Evolutionary conservation across 768 basidiomycete genomes (phyloP).

Genomic region (Podaxis sp.): DNA sequence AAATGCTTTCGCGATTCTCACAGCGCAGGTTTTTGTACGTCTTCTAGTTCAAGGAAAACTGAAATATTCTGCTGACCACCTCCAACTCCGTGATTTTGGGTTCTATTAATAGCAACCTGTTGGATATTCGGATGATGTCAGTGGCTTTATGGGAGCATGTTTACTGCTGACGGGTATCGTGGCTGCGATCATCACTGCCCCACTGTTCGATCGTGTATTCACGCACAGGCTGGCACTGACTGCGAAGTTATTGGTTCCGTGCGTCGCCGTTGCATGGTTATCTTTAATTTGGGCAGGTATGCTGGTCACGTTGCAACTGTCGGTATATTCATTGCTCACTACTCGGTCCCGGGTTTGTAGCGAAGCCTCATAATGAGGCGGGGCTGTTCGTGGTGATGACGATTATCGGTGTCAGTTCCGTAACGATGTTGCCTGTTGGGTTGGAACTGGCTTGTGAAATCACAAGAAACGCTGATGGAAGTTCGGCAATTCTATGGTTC

Average conservation of each 20-base stretch:
- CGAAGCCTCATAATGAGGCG: constrained; percentile 54
- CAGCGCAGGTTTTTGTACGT: constrained; percentile 64
- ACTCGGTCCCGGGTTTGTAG: constrained; percentile 26
- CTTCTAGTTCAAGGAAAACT: background rate
- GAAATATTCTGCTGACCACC: background rate
- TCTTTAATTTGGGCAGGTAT: constrained; percentile 78
- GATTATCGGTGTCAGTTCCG: constrained; percentile 58
- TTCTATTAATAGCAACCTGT: constrained; percentile 48
- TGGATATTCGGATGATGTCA: constrained; percentile 63
- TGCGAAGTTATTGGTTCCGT: constrained; percentile 54
- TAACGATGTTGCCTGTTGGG: constrained; percentile 71
- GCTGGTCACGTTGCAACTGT: constrained; percentile 14
- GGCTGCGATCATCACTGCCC: constrained; percentile 62
- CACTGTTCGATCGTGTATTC: constrained; percentile 79
- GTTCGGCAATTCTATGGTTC: constrained; percentile 75
- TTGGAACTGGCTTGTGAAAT: constrained; percentile 79
- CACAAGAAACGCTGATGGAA: constrained; percentile 74
- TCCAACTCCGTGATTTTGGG: background rate
- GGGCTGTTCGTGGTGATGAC: constrained; percentile 65
- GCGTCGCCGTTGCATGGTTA: constrained; percentile 62
- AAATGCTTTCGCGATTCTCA: constrained; percentile 62
- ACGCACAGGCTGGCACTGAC: constrained; percentile 65
- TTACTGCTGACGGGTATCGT: constrained; percentile 69
- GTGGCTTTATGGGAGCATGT: constrained; percentile 66
- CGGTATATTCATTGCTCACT: background rate